phyloP scores from a whole-genome alignment of 305 asterid species.

The Solanum hybrid region DNA sequence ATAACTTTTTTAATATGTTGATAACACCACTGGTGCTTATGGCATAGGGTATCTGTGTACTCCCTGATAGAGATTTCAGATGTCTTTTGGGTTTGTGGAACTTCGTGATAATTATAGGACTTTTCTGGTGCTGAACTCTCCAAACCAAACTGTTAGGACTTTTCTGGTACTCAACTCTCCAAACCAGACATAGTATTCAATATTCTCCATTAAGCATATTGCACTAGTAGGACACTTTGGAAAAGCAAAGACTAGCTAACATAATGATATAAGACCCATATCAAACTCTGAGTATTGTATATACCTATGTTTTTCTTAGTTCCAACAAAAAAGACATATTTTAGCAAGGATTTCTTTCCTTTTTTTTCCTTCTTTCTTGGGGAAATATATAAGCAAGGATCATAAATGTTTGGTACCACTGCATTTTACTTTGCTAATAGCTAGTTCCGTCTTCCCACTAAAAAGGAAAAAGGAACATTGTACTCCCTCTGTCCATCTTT shows the following conservation, averaged over 20 bases:
- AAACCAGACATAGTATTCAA: neutral
- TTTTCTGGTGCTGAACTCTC: neutral
- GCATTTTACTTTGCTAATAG: neutral
- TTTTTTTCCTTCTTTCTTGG: neutral
- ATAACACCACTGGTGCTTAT: neutral
- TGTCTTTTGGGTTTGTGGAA: neutral
- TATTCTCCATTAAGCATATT: neutral
- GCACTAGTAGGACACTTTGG: neutral
- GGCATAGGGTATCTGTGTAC: neutral
- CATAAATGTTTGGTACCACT: neutral
- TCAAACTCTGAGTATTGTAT: neutral
- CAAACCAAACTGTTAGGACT: neutral
- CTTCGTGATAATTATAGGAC: neutral
- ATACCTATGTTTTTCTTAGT: neutral
- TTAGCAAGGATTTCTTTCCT: neutral
- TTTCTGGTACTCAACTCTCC: neutral
- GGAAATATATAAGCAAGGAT: neutral
- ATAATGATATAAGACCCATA: neutral
- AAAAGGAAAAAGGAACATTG: neutral
- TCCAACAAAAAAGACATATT: neutral
- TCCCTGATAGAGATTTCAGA: neutral
- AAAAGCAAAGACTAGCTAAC: neutral
- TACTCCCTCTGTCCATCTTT: neutral
- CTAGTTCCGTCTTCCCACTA: neutral
- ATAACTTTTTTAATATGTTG: neutral